phyloP scores from a whole-genome alignment of 2,329 filamentous ascomycete genomes.

The Fusarium vanettenii region DNA sequence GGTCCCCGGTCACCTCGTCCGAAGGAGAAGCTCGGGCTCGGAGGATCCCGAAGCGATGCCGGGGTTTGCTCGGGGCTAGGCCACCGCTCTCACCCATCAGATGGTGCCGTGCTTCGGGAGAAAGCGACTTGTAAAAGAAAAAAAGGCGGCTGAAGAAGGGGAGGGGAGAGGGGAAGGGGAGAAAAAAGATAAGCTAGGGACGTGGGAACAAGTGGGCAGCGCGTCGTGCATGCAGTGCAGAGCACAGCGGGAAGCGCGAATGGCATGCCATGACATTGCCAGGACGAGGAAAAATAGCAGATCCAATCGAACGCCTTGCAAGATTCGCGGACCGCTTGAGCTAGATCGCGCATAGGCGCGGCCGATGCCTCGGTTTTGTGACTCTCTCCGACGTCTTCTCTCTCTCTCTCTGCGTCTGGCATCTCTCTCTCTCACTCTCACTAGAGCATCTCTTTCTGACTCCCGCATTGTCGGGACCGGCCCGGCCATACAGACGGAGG shows the following conservation, averaged over 20 bases:
- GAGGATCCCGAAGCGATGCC: constrained; percentile 25
- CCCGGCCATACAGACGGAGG: constrained; percentile 40
- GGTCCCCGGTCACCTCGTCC: constrained; percentile 24
- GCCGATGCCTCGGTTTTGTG: constrained; percentile 10
- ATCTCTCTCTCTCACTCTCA: background rate
- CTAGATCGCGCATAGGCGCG: constrained; percentile 24
- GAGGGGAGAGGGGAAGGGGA: background rate
- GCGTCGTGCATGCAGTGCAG: constrained; percentile 11
- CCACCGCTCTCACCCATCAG: constrained; percentile 3
- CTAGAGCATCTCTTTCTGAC: constrained; percentile 21
- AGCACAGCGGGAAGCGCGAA: background rate
- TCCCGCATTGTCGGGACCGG: constrained; percentile 38
- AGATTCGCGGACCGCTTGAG: constrained; percentile 12
- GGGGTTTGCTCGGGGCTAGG: constrained; percentile 24
- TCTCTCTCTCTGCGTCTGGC: background rate
- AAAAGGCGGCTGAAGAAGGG: constrained; percentile 14
- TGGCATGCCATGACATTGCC: constrained; percentile 3
- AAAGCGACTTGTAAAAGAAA: constrained; percentile 1
- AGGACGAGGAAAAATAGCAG: constrained; percentile 21
- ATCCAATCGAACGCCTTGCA: constrained; percentile 36
- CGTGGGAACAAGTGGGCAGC: background rate
- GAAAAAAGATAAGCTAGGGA: constrained; percentile 7
- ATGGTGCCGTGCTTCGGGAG: constrained; percentile 22
- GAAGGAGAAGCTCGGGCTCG: constrained; percentile 27
- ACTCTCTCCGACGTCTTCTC: constrained; percentile 1